Conservation (phyloP, 2,329 filamentous ascomycete genomes). For the Scedosporium minutisporum region DNA sequence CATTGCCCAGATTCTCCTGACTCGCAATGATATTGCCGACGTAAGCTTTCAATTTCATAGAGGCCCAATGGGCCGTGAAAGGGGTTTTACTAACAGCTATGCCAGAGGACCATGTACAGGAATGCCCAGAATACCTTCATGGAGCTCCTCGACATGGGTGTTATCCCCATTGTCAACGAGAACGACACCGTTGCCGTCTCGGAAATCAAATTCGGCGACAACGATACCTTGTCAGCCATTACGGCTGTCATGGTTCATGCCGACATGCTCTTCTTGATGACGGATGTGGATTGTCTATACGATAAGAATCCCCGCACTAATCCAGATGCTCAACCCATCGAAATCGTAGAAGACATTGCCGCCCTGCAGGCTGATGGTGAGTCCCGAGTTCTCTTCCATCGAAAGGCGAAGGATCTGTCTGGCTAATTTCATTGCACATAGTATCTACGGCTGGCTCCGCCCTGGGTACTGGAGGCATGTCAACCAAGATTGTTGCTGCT, state of each 20-base stretch:
- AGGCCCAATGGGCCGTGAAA: neutral
- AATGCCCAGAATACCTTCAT: constrained; percentile 95
- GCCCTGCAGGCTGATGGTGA: constrained; percentile 70
- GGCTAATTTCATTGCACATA: constrained; percentile 20
- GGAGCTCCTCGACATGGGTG: constrained; percentile 84
- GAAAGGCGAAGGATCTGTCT: neutral
- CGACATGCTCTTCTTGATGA: constrained; percentile 96
- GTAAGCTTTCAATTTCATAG: constrained; percentile 34
- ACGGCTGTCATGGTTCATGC: constrained; percentile 96
- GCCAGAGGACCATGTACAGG: constrained; percentile 75
- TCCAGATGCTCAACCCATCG: constrained; percentile 78
- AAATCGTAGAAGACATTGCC: constrained; percentile 83
- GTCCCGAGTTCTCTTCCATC: constrained; percentile 9
- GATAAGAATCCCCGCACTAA: constrained; percentile 86
- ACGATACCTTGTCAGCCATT: constrained; percentile 93
- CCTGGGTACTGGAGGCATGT: constrained; percentile 92
- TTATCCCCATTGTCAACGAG: constrained; percentile 97
- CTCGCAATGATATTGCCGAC: constrained; percentile 92
- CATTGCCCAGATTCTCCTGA: constrained; percentile 88
- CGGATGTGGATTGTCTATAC: constrained; percentile 94
- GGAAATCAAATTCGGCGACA: constrained; percentile 99
- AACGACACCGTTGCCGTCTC: constrained; percentile 95
- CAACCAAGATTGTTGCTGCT: constrained; percentile 92
- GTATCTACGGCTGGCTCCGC: constrained; percentile 83
- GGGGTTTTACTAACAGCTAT: constrained; percentile 10